Percentiles rank a stretch among this genome's conserved stretches.
Conservation (phyloP, 257 asterid species). For the Jaltomata sinuosa region DNA sequence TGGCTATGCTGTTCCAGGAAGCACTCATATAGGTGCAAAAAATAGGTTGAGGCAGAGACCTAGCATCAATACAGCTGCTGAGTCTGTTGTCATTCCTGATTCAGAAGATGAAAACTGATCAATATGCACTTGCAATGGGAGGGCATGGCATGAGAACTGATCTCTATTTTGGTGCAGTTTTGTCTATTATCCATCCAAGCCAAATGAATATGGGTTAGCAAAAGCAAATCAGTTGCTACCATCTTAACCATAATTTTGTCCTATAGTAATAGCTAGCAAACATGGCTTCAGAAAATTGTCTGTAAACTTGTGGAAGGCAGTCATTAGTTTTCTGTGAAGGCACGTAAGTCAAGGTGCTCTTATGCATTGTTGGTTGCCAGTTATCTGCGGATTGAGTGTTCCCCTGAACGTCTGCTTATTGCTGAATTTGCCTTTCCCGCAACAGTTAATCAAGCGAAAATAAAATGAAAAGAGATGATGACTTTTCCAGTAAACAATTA, state of each 20-base stretch:
- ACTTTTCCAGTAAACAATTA: neutral
- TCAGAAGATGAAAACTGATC: slow-evolving; percentile 49
- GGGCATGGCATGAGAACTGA: neutral
- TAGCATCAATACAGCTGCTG: slow-evolving; percentile 37
- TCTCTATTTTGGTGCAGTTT: neutral
- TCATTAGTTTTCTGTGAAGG: neutral
- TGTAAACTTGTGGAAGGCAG: neutral
- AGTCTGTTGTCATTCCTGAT: slow-evolving; percentile 37
- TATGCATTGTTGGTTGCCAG: neutral
- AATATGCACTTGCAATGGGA: neutral
- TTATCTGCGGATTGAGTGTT: neutral
- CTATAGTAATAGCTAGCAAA: neutral
- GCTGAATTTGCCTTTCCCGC: neutral
- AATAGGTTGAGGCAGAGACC: slow-evolving; percentile 57
- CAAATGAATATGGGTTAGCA: neutral
- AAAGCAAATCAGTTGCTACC: neutral
- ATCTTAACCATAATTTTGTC: neutral
- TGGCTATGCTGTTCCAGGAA: slow-evolving; percentile 31
- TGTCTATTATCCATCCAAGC: neutral
- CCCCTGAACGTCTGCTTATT: neutral
- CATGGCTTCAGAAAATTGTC: neutral
- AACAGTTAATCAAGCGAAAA: neutral
- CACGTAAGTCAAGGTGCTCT: neutral
- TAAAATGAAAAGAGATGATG: neutral
- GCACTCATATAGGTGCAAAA: slow-evolving; percentile 32